These are phyloP conservation scores for Corymbia maculata DNA, from an alignment of 345 rosid genomes.

Conservation along the genomic window DNA sequence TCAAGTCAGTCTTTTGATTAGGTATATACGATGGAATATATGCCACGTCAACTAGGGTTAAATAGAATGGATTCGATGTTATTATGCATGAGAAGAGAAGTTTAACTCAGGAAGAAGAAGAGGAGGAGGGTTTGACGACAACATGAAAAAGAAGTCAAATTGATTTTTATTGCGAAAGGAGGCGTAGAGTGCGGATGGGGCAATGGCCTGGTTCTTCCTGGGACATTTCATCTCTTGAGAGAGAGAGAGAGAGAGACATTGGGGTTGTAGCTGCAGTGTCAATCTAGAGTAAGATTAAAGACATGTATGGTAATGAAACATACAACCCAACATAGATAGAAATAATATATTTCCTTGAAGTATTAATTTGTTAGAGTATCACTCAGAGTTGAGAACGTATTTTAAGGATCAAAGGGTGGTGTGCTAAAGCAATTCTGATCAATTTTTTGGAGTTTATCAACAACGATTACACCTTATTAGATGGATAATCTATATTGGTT, in stretches of 20 bases:
- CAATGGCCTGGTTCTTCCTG: not conserved
- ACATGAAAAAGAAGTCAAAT: not conserved
- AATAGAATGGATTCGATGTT: slow-evolving; percentile 7
- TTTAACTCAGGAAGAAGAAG: not conserved
- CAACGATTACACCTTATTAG: not conserved
- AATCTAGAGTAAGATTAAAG: slow-evolving; percentile 19
- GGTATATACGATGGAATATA: slow-evolving; percentile 24
- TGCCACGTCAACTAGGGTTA: not conserved
- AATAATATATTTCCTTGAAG: not conserved
- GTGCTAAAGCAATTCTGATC: not conserved
- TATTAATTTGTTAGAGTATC: not conserved
- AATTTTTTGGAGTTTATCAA: not conserved
- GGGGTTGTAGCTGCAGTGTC: slow-evolving; percentile 12
- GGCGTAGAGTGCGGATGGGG: slow-evolving; percentile 10
- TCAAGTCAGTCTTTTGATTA: slow-evolving; percentile 43
- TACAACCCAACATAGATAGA: not conserved
- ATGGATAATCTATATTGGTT: not conserved
- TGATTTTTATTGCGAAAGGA: not conserved
- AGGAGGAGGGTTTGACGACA: not conserved
- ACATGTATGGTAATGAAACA: not conserved
- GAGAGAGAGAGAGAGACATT: not conserved
- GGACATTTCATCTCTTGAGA: slow-evolving; percentile 12
- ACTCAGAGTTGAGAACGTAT: not conserved
- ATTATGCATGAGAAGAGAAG: not conserved
- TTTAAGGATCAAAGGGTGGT: not conserved